phyloP scores from a whole-genome alignment of 257 asterid species.

The Solanum chaucha region DNA sequence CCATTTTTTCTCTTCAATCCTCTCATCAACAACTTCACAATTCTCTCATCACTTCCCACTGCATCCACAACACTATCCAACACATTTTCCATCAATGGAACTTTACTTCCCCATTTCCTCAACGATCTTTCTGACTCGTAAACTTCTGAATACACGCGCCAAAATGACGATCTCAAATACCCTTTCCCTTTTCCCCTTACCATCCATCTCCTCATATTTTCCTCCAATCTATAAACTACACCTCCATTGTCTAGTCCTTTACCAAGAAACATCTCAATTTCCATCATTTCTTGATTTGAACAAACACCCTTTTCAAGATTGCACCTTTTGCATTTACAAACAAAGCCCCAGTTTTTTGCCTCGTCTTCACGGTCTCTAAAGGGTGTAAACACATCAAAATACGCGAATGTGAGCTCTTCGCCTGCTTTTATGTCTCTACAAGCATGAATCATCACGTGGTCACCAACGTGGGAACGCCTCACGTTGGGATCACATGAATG shows the following conservation, averaged over 20 bases:
- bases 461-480: slow-evolving; percentile 73
- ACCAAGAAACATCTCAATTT: slow-evolving; percentile 35
- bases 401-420: slow-evolving; percentile 66
- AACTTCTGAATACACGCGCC: slow-evolving; percentile 55
- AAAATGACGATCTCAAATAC: slow-evolving; percentile 64
- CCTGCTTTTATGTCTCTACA: slow-evolving; percentile 66
- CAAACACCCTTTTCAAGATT: slow-evolving; percentile 29
- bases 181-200: slow-evolving; percentile 75
- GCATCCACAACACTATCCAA: slow-evolving; percentile 63
- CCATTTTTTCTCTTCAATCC: slow-evolving; percentile 31
- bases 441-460: slow-evolving; percentile 58
- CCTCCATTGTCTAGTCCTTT: slow-evolving; percentile 59
- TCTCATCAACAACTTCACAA: slow-evolving; percentile 35
- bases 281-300: slow-evolving; percentile 48
- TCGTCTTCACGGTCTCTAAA: slow-evolving; percentile 29
- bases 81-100: slow-evolving; percentile 37
- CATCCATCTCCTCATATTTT: slow-evolving; percentile 57
- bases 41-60: slow-evolving; percentile 68
- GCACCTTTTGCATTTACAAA: slow-evolving; percentile 62
- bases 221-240: slow-evolving; percentile 63
- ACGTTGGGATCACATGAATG: slow-evolving; percentile 86
- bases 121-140: slow-evolving; percentile 46
- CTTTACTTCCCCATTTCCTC: slow-evolving; percentile 69
- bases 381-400: slow-evolving; percentile 52
- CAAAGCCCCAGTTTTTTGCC: slow-evolving; percentile 63